Conservation (phyloP, 306 rosid genomes). For the Cicer cuneatum region DNA sequence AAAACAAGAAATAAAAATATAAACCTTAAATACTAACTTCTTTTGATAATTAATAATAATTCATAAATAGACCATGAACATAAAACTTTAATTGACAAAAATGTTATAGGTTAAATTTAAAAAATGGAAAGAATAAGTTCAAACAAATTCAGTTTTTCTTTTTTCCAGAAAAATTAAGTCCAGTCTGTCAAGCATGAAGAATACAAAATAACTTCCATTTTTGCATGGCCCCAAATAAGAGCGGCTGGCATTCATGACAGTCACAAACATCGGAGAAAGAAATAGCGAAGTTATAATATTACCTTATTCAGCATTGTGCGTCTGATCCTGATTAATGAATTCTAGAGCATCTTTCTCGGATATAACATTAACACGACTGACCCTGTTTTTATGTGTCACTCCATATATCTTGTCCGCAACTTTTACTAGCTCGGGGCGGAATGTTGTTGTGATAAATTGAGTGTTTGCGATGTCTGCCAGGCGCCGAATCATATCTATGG, state of each 20-base stretch:
- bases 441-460: constrained; percentile 94
- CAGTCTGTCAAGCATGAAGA: neutral
- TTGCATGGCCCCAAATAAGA: constrained; percentile 14
- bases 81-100: neutral
- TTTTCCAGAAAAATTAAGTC: neutral
- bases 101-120: neutral
- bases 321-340: constrained; percentile 89
- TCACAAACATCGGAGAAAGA: constrained; percentile 5
- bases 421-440: constrained; percentile 92
- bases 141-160: neutral
- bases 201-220: constrained; percentile 2
- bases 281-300: neutral
- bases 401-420: constrained; percentile 93
- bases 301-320: constrained; percentile 87
- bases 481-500: constrained; percentile 89
- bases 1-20: neutral
- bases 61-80: neutral
- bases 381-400: constrained; percentile 90
- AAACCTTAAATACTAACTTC: neutral
- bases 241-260: neutral
- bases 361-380: constrained; percentile 81
- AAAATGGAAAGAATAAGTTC: neutral
- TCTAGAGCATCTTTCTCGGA: constrained; percentile 79
- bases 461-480: constrained; percentile 84
- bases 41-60: neutral